Percentiles rank a stretch among this genome's conserved stretches.
These are phyloP conservation scores for Epipyxis sp. DNA, from an alignment of 108 stramenopile genomes.

Conservation along the genomic window DNA sequence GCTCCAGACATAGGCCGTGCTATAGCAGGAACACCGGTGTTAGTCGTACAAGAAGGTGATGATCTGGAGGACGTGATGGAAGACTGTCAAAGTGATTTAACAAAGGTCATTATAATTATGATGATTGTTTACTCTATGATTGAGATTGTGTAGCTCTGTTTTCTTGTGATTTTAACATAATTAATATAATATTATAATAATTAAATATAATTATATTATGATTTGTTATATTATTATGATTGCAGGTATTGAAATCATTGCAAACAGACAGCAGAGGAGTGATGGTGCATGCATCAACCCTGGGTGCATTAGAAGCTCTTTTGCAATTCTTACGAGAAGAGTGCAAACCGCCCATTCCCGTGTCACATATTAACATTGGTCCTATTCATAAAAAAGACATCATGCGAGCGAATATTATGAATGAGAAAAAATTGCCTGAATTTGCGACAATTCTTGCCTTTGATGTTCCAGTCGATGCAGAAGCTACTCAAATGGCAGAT, in stretches of 20 bases:
- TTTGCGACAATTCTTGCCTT: slow-evolving; percentile 95
- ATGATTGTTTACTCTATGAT: too few species aligned
- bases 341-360: slow-evolving; percentile 94
- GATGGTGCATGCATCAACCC: slow-evolving; percentile 95
- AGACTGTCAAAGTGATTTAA: background rate
- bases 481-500: slow-evolving; percentile 82
- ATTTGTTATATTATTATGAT: too few species aligned
- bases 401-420: slow-evolving; percentile 94
- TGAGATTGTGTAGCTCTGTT: too few species aligned
- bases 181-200: too few species aligned
- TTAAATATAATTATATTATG: too few species aligned
- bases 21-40: slow-evolving; percentile 93
- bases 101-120: too few species aligned
- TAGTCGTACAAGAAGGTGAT: slow-evolving; percentile 89
- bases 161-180: too few species aligned
- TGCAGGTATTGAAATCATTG: slow-evolving; percentile 76
- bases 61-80: slow-evolving; percentile 93
- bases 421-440: slow-evolving; percentile 87
- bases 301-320: slow-evolving; percentile 96
- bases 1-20: slow-evolving; percentile 86
- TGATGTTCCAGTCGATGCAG: slow-evolving; percentile 87
- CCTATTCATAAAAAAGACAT: slow-evolving; percentile 96
- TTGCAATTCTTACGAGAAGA: slow-evolving; percentile 94
- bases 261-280: slow-evolving; percentile 90
- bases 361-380: slow-evolving; percentile 89